A percentile compares a stretch with the other conserved stretches of the same genome.
phyloP scores from a whole-genome alignment of 768 basidiomycete genomes.

The Mycena kentingensis region DNA sequence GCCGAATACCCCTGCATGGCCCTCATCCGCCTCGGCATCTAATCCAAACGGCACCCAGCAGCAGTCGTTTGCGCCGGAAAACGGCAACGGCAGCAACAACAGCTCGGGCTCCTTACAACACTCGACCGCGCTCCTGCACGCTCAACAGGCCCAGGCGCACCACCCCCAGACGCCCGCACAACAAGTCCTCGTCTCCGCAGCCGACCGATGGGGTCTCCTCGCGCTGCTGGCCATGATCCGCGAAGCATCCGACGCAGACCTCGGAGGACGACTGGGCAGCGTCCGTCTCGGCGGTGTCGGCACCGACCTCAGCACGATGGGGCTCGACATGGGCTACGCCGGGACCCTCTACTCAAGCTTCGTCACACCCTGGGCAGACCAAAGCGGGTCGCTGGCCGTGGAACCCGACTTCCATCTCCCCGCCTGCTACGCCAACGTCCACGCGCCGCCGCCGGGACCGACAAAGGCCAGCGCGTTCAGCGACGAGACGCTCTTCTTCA shows the following conservation, averaged over 20 bases:
- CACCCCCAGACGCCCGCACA: conserved; percentile 85
- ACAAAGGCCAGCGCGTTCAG: conserved; percentile 81
- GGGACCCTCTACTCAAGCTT: conserved; percentile 92
- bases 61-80: conserved; percentile 13
- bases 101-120: conserved; percentile 31
- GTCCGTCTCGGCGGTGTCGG: conserved; percentile 73
- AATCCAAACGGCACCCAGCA: conserved; percentile 20
- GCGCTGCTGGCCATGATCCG: conserved; percentile 87
- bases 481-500: conserved; percentile 96
- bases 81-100: conserved; percentile 31
- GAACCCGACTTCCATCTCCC: conserved; percentile 94
- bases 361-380: conserved; percentile 96
- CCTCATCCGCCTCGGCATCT: conserved; percentile 6
- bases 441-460: conserved; percentile 82
- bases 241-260: conserved; percentile 77
- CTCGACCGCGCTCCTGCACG: conserved; percentile 32
- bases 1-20: conserved; percentile 20
- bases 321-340: conserved; percentile 81
- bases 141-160: conserved; percentile 37
- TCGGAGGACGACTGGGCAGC: conserved; percentile 34
- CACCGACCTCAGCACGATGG: conserved; percentile 89
- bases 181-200: conserved; percentile 88
- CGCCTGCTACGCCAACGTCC: conserved; percentile 84
- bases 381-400: conserved; percentile 78
- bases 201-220: conserved; percentile 92